Base-by-base conservation (phyloP, 495 filamentous ascomycete genomes). In the Penicillium ucsense region DNA sequence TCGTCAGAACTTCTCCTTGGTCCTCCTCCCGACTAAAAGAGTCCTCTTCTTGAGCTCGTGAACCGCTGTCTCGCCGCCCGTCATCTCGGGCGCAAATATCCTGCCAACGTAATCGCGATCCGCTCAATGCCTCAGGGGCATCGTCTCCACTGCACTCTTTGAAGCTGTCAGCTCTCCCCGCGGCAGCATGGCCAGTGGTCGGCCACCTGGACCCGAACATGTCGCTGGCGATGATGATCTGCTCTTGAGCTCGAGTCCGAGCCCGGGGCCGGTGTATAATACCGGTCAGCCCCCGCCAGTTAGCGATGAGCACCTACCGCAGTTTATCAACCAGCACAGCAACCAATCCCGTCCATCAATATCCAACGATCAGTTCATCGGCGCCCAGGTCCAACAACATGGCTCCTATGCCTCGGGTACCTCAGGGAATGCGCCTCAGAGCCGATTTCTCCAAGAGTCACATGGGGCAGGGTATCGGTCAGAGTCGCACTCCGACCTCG, bases 301-400 rank as follows among this genome's bases (percentile, higher is more conserved):
- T 46, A 84, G 83, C 61, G 88, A 95, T 64, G 83, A 92, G 41
- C 78, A 85, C 46, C 74, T 92, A 11, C 69, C 88, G 55, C 77
- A 74, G 55, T 77, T 78, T 31, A 88, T 84, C 50, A 78, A 85
- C 45, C 64, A 68, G 46, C 71, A 73, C 33, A 45, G 59, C 42
- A 39, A 49, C 35, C 76, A 79, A 51, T 64, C 81, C 46, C 85
- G 92, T 46, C 86, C 88, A 39, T 96, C 90, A 20, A 76, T 89
- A 41, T 95, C 91, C 32, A 95, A 96, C 64, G 92, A 97, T 72
- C 82, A 89, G 44, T 98, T 97, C 59, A 82, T 98, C 48, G 94
- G 92, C 41, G 79, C 67, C 61, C 73, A 48, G 58, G 72, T 31
- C 65, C 73, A 46, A 60, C 77, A 65, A 66, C 66, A 50, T 56